Evolutionary conservation across 1,284 basidiomycete species (phyloP).

Genomic region (Phellopilus nigrolimitatus): DNA sequence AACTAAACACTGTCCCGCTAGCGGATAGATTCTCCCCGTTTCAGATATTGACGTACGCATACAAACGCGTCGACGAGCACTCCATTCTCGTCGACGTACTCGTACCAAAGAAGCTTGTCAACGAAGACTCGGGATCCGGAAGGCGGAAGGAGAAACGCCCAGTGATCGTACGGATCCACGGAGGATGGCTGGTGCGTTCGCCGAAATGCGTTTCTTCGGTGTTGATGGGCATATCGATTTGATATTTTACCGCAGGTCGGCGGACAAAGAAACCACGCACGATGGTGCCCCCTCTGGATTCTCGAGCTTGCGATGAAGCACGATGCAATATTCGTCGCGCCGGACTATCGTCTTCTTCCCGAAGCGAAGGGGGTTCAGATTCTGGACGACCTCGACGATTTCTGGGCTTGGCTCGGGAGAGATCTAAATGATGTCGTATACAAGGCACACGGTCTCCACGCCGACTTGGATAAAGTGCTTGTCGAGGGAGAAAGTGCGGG

Average conservation of each 20-base stretch:
- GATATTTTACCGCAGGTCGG: conserved; percentile 9
- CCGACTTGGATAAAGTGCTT: conserved; percentile 6
- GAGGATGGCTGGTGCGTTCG: conserved; percentile 15
- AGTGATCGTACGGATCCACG: conserved; percentile 10
- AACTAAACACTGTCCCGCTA: neutral
- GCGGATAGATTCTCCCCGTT: conserved; percentile 11
- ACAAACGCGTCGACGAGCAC: conserved; percentile 15
- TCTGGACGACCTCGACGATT: conserved; percentile 13
- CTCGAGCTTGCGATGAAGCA: conserved; percentile 6
- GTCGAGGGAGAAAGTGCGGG: conserved; percentile 15
- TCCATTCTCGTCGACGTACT: conserved; percentile 15
- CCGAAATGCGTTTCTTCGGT: neutral
- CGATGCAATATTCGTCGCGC: conserved; percentile 7
- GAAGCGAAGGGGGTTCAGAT: conserved; percentile 13
- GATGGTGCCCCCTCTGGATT: conserved; percentile 11
- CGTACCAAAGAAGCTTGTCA: conserved; percentile 11
- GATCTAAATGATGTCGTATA: neutral
- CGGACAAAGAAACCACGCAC: conserved; percentile 11
- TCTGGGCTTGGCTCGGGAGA: conserved; percentile 8
- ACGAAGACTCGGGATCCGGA: neutral
- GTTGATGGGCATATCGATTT: neutral
- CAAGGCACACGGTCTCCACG: neutral
- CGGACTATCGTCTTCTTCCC: conserved; percentile 14
- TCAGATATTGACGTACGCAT: conserved; percentile 10
- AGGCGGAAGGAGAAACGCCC: conserved; percentile 8